Conservation (phyloP, 495 filamentous ascomycete species). For the Lepraria neglecta region DNA sequence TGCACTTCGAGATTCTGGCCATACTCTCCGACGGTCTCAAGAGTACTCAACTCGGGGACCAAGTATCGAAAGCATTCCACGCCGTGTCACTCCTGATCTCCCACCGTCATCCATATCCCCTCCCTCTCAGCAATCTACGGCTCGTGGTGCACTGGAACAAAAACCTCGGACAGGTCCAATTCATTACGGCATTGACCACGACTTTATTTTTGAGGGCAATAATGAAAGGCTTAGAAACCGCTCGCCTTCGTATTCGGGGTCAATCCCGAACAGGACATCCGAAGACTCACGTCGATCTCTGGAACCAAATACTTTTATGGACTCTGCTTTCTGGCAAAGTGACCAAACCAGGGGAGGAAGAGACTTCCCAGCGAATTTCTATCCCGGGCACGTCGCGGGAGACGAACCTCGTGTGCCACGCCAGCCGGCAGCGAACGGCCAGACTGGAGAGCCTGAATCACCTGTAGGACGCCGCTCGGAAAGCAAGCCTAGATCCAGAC, state of each 20-base stretch:
- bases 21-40: slow-evolving; percentile 11
- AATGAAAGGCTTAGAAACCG: slow-evolving; percentile 26
- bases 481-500: slow-evolving; percentile 20
- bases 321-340: slow-evolving; percentile 26
- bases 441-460: slow-evolving; percentile 31
- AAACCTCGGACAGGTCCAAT: slow-evolving; percentile 26
- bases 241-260: slow-evolving; percentile 30
- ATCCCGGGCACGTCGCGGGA: slow-evolving; percentile 29
- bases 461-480: slow-evolving; percentile 20
- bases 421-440: slow-evolving; percentile 36
- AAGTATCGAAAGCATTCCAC: slow-evolving; percentile 22
- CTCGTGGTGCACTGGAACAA: slow-evolving; percentile 20
- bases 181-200: slow-evolving; percentile 30
- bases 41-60: slow-evolving; percentile 19
- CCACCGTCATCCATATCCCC: slow-evolving; percentile 23
- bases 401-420: slow-evolving; percentile 33
- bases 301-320: slow-evolving; percentile 26
- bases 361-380: slow-evolving; percentile 27
- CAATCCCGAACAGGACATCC: slow-evolving; percentile 22
- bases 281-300: slow-evolving; percentile 14
- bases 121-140: slow-evolving; percentile 24
- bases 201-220: slow-evolving; percentile 25
- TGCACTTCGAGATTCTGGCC: neutral
- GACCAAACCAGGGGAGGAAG: slow-evolving; percentile 26
- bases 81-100: slow-evolving; percentile 14